Base-by-base conservation (phyloP, 2,329 filamentous ascomycete species). In the Chlorencoelia australis region DNA sequence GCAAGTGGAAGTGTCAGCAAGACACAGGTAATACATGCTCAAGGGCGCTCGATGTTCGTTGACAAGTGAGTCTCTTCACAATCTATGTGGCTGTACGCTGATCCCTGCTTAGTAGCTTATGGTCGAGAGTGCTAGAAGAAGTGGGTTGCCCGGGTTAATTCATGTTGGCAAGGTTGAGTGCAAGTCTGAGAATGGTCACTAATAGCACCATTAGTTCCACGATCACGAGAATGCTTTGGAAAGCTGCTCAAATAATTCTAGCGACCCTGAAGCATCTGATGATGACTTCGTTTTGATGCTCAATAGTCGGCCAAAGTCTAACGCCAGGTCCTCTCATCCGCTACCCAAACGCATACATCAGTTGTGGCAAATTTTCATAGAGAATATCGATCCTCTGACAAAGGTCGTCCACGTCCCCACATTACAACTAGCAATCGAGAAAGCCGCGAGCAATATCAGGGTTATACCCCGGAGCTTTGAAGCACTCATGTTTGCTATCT, bases 341-440 rank as follows among this genome's bases (percentile, higher is more conserved):
- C 18, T 35, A 5, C 20, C 68, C 24, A 66, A 73, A 19, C 69
- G 73, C 40, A 74, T 75, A 36, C 67, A 74, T 42, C 69, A 75
- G 47, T 60, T 78, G 22, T 83, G 79, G 77, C 75, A 81, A 54
- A 66, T 73, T 14, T 83, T 80, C 50, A 66, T 7, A 34, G 69
- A 73, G 43, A 81, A 81, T 47, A 71, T 83, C 46, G 75, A 83
- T 46, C 76, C 79, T 0, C 55, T 84, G 6, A 63, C 82, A 27
- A 82, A 82, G 49, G 63, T 83, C 40, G 76, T 73, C 0, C 79
- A 83, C 49, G 69, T 73, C 0, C 75, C 76, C 0, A 79, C 68
- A 2, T 58, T 82, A 1, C 76, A 82, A 52, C 61, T 57, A n/a
- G 69, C 68, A 36, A 69, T 84, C 27, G 69, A 82, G 38, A 71